phyloP scores from a whole-genome alignment of 306 rosid genomes.

The Acmispon strigosus region DNA sequence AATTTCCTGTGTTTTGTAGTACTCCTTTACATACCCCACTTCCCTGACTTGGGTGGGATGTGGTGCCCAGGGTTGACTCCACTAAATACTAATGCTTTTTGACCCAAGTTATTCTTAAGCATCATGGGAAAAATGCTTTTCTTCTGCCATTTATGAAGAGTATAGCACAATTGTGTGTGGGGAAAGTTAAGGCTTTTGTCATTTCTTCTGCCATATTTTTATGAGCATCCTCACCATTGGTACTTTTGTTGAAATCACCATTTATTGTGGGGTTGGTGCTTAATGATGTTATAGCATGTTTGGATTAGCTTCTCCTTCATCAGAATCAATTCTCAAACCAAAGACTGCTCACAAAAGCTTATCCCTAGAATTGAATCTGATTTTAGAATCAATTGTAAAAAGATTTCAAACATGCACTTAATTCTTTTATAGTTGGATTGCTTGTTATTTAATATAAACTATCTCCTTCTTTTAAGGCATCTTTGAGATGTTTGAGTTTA shows the following conservation, averaged over 20 bases:
- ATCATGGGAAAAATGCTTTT: not conserved
- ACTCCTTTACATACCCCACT: conserved; percentile 17
- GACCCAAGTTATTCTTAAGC: not conserved
- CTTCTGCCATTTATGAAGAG: not conserved
- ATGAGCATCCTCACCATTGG: not conserved
- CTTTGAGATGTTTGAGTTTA: not conserved
- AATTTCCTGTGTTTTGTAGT: not conserved
- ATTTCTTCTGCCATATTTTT: not conserved
- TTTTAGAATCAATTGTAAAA: too few species aligned
- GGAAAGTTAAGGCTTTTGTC: not conserved
- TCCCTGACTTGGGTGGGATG: conserved; percentile 3
- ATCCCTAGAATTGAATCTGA: too few species aligned
- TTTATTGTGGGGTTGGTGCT: not conserved
- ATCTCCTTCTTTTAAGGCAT: not conserved
- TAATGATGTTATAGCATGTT: not conserved
- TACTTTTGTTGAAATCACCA: not conserved
- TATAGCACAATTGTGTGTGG: not conserved
- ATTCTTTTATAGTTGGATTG: not conserved
- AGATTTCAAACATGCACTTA: not conserved
- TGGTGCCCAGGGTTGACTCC: not conserved
- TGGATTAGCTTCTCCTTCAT: too few species aligned
- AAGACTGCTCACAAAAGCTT: too few species aligned
- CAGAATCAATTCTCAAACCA: too few species aligned
- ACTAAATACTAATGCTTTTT: not conserved
- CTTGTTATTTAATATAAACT: conserved; percentile 3